Evolutionary conservation across 2,329 filamentous ascomycete species (phyloP).

Genomic region (Fusarium acutatum): DNA sequence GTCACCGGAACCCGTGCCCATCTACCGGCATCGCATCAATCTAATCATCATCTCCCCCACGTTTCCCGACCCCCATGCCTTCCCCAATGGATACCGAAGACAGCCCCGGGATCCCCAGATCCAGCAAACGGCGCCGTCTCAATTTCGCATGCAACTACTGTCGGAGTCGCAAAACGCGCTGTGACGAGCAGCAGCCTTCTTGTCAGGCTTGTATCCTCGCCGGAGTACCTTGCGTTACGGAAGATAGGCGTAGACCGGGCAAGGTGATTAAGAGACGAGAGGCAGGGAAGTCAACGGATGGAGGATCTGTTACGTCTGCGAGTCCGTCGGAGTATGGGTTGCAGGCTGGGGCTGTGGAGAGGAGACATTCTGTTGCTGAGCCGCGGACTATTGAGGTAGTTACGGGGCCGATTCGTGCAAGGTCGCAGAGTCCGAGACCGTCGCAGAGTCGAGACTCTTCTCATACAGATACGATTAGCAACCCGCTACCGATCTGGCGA

Average conservation of each 20-base stretch:
- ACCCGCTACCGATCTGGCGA: background rate
- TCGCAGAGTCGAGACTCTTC: conserved; percentile 6
- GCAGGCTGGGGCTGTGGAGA: background rate
- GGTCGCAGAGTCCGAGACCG: background rate
- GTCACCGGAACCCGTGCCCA: background rate
- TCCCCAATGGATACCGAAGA: conserved; percentile 15
- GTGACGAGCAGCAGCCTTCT: background rate
- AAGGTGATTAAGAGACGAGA: conserved; percentile 3
- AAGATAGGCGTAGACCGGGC: background rate
- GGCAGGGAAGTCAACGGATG: conserved; percentile 1
- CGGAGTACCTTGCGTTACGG: background rate
- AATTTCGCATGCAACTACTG: conserved; percentile 21
- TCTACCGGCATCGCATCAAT: background rate
- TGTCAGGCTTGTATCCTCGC: conserved; percentile 5
- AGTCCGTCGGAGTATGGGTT: background rate
- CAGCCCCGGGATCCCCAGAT: background rate
- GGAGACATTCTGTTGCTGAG: background rate
- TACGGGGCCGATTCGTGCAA: background rate
- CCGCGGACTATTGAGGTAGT: background rate
- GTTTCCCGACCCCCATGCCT: background rate
- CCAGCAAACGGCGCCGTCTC: background rate
- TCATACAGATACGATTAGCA: background rate
- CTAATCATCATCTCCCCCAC: background rate
- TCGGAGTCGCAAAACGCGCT: conserved; percentile 4
- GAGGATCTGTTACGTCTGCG: background rate